Base-by-base conservation (phyloP, 1,284 basidiomycete species). In the Boletellus sp. region DNA sequence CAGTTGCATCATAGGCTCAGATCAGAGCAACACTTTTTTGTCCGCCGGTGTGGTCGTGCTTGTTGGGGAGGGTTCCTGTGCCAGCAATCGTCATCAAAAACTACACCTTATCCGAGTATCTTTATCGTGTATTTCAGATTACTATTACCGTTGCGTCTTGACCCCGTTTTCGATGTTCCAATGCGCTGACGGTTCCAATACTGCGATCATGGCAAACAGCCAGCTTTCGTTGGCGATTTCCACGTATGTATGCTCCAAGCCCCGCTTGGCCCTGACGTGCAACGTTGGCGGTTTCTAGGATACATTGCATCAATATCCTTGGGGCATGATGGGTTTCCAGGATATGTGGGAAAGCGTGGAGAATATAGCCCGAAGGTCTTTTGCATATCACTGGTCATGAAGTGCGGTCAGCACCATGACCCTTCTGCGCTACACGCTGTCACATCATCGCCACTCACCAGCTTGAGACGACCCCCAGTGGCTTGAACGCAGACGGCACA, bases 331-430 rank as follows among this genome's bases (percentile, higher is more conserved):
- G 97, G 10, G 89, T 93, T 74, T 96, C 92, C 61, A 79, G 83
- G 64, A 97, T 90, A 67, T 98, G 94, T 3, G 89, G 91, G 71
- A 97, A 97, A 48, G 93, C 75, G 64, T 97, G 94, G 2, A 85
- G 59, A 32, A 96, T 82, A 52, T 86, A 82, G 16, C 86, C 85
- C 19, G 73, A 79, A 16, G 75, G 71, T 6, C 30, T 12, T 51
- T 72, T 71, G 47, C 73, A 49, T 75, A 70, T 38, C n/a, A n/a
- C n/a, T n/a, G n/a, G n/a, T n/a, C n/a, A n/a, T n/a, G n/a, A n/a
- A n/a, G n/a, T n/a, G n/a, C n/a, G n/a, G n/a, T n/a, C n/a, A n/a
- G n/a, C n/a, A n/a, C n/a, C n/a, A n/a, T n/a, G n/a, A n/a, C 8
- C 35, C 51, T 4, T 53, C 53, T 28, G 41, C 36, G n/a, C 19